Base-by-base conservation (phyloP, 1,139 yeast genomes). In the Meyerozyma sp. region DNA sequence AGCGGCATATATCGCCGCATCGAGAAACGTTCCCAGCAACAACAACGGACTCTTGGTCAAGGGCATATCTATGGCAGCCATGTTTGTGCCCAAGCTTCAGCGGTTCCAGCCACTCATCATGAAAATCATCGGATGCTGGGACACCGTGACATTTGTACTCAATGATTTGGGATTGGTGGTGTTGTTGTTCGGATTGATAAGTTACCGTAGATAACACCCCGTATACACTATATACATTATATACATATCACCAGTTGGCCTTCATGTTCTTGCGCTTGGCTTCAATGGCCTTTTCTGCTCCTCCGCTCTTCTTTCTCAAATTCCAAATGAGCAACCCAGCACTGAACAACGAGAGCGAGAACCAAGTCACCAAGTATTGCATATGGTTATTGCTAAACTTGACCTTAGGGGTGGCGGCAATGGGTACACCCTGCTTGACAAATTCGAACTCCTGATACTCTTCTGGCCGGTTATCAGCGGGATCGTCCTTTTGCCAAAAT, bases 351-450 rank as follows among this genome's bases (percentile, higher is more conserved):
- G 90, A 81, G 36, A 90, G 76, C 0, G 95, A 96, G 61, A 88
- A 93, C 99, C 99, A 93, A 0, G 99, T 93, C 20, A 89, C 79
- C 56, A 93, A 69, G 61, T 93, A 93, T 63, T 93, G 96, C 63
- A 91, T 68, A 61, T 93, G 99, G 58, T 91, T 90, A 62, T 93
- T 94, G 51, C 85, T 79, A 58, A 89, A 76, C 49, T 83, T 90
- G 27, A 93, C 81, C 55, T 80, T 80, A 11, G 97, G 94, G 5
- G 75, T 67, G 43, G 84, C 81, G 1, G 96, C 98, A 23, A 94
- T 63, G 3, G 99, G 99, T 4, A 91, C 94, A 40, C 98, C 99
- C 14, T 87, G 82, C 44, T 75, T 76, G 44, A 80, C 68, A 51
- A 85, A 82, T 45, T 73, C 77, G 47, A 70, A 65, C 49, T 70